A percentile compares a stretch with the other conserved stretches of the same genome.
phyloP scores from a whole-genome alignment of 768 basidiomycete genomes.

The Lactifluus piperatus region DNA sequence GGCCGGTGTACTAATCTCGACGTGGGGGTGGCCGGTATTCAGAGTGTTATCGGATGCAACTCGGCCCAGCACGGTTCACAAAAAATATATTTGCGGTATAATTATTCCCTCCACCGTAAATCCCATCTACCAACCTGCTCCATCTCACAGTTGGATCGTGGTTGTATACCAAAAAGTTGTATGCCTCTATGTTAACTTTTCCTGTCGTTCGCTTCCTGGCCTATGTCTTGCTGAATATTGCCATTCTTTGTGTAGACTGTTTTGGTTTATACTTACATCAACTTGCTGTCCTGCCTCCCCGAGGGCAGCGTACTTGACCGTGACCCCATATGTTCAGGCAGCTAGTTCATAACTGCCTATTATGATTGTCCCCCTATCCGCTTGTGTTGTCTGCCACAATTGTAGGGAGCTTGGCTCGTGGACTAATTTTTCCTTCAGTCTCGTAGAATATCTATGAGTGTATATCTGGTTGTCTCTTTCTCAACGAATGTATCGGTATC shows the following conservation, averaged over 20 bases:
- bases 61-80: neutral
- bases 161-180: conserved; percentile 12
- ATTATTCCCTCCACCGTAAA: neutral
- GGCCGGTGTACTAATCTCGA: conserved; percentile 11
- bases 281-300: neutral
- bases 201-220: conserved; percentile 1
- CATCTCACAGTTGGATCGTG: neutral
- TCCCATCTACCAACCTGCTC: neutral
- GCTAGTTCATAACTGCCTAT: conserved; percentile 5
- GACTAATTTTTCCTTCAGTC: conserved; percentile 2
- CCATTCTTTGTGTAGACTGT: conserved; percentile 12
- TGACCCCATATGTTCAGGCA: neutral
- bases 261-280: conserved; percentile 9
- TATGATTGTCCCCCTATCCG: neutral
- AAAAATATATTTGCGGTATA: neutral
- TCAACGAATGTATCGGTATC: conserved; percentile 60
- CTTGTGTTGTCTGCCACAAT: conserved; percentile 2
- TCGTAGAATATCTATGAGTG: conserved; percentile 13
- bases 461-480: conserved; percentile 4
- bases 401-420: neutral
- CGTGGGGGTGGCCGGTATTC: neutral
- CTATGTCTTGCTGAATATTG: conserved; percentile 10
- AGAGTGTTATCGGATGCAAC: neutral
- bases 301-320: neutral
- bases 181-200: neutral